Conservation (phyloP, 2,329 filamentous ascomycete species). For the Pezicula carpinea region DNA sequence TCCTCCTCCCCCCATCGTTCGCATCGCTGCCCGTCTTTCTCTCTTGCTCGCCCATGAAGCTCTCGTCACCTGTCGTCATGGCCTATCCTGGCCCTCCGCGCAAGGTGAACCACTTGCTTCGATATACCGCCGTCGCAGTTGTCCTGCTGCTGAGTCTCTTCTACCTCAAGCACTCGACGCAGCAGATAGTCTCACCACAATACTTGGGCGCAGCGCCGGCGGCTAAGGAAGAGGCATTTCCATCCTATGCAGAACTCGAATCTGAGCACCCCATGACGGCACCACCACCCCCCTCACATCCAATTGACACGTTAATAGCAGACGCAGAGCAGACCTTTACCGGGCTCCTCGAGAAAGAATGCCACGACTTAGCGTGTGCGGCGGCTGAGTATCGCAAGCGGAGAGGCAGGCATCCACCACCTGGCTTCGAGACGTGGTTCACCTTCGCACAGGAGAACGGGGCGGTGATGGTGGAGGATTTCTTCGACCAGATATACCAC, state of each 20-base stretch:
- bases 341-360: constrained; percentile 35
- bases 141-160: constrained; percentile 11
- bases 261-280: constrained; percentile 4
- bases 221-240: background rate
- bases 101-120: constrained; percentile 18
- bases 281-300: constrained; percentile 26
- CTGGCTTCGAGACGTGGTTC: constrained; percentile 58
- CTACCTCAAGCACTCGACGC: constrained; percentile 9
- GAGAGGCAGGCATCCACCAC: constrained; percentile 57
- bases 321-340: constrained; percentile 35
- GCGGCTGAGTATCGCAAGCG: constrained; percentile 49
- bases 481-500: constrained; percentile 51
- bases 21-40: too few species aligned
- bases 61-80: constrained; percentile 24
- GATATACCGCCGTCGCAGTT: constrained; percentile 17
- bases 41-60: constrained; percentile 15
- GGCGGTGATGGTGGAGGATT: constrained; percentile 55
- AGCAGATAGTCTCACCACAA: constrained; percentile 3
- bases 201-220: constrained; percentile 6
- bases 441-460: constrained; percentile 45
- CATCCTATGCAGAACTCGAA: constrained; percentile 1
- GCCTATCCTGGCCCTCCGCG: constrained; percentile 23
- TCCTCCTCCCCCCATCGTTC: too few species aligned
- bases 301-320: constrained; percentile 41
- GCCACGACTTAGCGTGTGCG: constrained; percentile 37